Conservation (phyloP, 163 green algal genomes). For the Scenedesmus sp. region DNA sequence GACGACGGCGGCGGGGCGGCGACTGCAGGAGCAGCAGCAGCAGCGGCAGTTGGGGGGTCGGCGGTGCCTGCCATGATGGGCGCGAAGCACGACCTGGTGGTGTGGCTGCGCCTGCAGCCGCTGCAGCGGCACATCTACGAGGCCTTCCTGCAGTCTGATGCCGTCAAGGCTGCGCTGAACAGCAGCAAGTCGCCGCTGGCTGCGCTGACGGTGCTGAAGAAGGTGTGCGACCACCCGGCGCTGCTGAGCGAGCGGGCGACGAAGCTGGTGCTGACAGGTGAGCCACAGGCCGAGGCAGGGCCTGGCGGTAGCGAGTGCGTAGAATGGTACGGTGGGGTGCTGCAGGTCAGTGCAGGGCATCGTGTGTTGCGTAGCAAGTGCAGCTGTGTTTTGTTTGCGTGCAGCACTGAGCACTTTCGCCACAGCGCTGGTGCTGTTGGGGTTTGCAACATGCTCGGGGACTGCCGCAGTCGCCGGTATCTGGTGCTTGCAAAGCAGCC, state of each 20-base stretch:
- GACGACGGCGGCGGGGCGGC: background rate
- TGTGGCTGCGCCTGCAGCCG: conserved; percentile 91
- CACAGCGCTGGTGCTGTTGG: background rate
- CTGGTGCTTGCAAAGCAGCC: no score
- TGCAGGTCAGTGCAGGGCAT: background rate
- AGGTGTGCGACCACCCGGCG: conserved; percentile 46
- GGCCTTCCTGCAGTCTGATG: conserved; percentile 81
- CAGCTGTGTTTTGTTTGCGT: no score
- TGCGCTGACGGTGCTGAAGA: conserved; percentile 89
- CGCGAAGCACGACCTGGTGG: conserved; percentile 95
- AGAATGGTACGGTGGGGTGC: no score
- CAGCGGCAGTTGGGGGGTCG: conserved; percentile 4
- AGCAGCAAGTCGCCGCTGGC: conserved; percentile 79
- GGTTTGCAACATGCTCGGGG: background rate
- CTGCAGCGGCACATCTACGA: conserved; percentile 78
- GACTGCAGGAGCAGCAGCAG: conserved; percentile 24
- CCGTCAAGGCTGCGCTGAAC: conserved; percentile 85
- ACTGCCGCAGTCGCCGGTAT: no score
- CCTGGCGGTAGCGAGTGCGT: no score
- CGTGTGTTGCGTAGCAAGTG: background rate
- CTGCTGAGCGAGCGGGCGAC: conserved; percentile 45
- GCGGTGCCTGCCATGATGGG: conserved; percentile 66
- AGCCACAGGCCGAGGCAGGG: background rate
- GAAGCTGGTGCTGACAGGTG: conserved; percentile 38
- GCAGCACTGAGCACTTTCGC: background rate